Percentiles rank a stretch among this genome's conserved stretches.
Evolutionary conservation across 257 asterid species (phyloP).

Genomic region (Orobanche coerulescens): DNA sequence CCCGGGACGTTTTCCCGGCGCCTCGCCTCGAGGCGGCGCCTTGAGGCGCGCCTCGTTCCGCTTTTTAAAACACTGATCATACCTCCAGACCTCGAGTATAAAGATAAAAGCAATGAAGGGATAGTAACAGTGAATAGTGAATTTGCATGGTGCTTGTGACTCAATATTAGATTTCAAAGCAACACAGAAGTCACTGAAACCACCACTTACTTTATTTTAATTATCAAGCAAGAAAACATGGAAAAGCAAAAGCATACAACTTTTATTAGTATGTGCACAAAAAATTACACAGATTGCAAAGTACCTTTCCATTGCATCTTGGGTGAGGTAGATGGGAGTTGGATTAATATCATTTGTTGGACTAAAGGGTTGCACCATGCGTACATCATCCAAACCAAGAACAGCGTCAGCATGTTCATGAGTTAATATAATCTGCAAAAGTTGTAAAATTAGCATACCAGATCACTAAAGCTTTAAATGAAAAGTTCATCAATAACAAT

Average conservation of each 20-base stretch:
- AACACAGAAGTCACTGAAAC: neutral
- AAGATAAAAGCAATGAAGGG: neutral
- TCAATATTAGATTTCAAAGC: neutral
- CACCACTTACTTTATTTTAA: conserved; percentile 1
- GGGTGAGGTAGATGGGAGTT: conserved; percentile 74
- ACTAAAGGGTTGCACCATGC: conserved; percentile 86
- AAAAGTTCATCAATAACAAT: conserved; percentile 5
- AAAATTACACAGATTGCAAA: neutral
- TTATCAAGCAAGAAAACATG: conserved; percentile 9
- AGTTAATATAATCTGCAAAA: conserved; percentile 74
- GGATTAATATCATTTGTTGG: conserved; percentile 84
- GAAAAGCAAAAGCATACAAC: neutral
- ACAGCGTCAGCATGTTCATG: conserved; percentile 99
- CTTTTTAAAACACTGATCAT: no score
- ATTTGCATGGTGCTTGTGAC: conserved; percentile 10
- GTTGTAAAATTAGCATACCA: conserved; percentile 16
- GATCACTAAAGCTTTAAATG: neutral
- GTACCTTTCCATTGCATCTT: conserved; percentile 82
- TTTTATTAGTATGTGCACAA: neutral
- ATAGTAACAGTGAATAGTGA: neutral
- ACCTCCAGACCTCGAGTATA: neutral
- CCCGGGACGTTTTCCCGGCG: no score
- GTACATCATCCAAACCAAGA: conserved; percentile 96
- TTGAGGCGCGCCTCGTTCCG: no score
- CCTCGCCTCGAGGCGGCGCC: no score